Evolutionary conservation across 495 filamentous ascomycete genomes (phyloP), one percentile per base, ranked within the genome.

Genomic region (Aspergillus sclerotiicarbonarius): DNA sequence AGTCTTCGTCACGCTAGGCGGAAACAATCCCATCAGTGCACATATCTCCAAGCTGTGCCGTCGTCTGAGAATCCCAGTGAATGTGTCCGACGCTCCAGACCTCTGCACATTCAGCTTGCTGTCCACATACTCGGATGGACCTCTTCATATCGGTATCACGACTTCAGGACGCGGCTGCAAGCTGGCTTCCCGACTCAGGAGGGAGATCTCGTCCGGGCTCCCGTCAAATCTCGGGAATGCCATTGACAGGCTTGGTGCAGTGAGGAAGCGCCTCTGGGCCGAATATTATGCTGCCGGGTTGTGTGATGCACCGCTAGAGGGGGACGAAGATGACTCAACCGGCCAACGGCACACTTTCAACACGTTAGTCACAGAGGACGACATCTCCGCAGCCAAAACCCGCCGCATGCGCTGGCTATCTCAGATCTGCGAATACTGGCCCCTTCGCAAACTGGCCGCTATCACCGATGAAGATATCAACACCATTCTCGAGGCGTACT

Each of bases 361-460:
- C 68, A 84, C 84, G 53, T 73, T 98, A 0, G 81, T 98, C 8
- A 80, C 73, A 1, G 88, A 90, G 49, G 81, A 82, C 54, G 91
- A 93, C 63, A 71, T 80, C 5, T 86, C 90, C 48, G 89, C 88
- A 2, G 84, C 84, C 8, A 91, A 89, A 71, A 90, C 82, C 16
- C 79, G 95, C 50, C 80, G 94, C 41, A 91, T 95, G 76, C 84
- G 94, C 21, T 98, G 95, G 95, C 74, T 98, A 3, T 84, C 87
- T 16, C 94, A 98, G 68, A 92, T 98, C 16, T 98, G 95, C 80
- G 94, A 98, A 77, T 98, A 98, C 73, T 98, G 95, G 95, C 92
- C 94, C 1, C 78, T 98, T 19, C 84, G 83, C 45, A 84, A 89
- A 16, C 82, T 98, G 3, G 91, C 91, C 8, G 77, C 80, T 29